Percentiles rank a stretch among this genome's conserved stretches.
Conservation (phyloP, 2,329 filamentous ascomycete genomes). For the Botrytis byssoidea region DNA sequence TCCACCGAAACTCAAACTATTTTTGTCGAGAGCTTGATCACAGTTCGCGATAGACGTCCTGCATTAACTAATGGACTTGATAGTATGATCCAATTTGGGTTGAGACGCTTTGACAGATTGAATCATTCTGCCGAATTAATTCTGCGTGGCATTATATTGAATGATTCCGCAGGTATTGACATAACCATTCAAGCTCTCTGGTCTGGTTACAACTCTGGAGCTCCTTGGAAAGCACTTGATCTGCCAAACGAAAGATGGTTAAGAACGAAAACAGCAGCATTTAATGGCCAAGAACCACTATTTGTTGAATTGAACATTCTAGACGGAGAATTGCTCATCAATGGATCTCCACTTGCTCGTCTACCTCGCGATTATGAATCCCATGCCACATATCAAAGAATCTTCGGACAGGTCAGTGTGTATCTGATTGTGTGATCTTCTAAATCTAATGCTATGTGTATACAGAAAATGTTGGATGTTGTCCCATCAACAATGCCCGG, state of each 20-base stretch:
- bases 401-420: conserved; percentile 25
- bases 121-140: conserved; percentile 28
- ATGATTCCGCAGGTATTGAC: conserved; percentile 28
- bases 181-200: conserved; percentile 33
- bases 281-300: conserved; percentile 22
- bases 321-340: conserved; percentile 51
- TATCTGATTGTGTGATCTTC: background rate
- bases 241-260: conserved; percentile 41
- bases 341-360: conserved; percentile 49
- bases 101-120: conserved; percentile 21
- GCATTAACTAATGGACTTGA: conserved; percentile 38
- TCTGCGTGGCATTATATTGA: conserved; percentile 18
- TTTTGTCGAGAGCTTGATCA: conserved; percentile 42
- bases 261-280: conserved; percentile 26
- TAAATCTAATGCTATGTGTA: conserved; percentile 14
- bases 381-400: conserved; percentile 25
- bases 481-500: conserved; percentile 39
- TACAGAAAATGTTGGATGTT: conserved; percentile 23
- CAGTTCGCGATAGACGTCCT: conserved; percentile 40
- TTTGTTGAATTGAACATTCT: conserved; percentile 51
- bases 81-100: background rate
- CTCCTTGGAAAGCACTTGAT: conserved; percentile 32
- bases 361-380: conserved; percentile 47
- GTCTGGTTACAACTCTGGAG: conserved; percentile 34
- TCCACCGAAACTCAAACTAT: conserved; percentile 35